Percentiles rank a stretch among this genome's conserved stretches.
These are phyloP conservation scores for Tricholoma furcatifolium DNA, from an alignment of 768 basidiomycete genomes.

Conservation along the genomic window DNA sequence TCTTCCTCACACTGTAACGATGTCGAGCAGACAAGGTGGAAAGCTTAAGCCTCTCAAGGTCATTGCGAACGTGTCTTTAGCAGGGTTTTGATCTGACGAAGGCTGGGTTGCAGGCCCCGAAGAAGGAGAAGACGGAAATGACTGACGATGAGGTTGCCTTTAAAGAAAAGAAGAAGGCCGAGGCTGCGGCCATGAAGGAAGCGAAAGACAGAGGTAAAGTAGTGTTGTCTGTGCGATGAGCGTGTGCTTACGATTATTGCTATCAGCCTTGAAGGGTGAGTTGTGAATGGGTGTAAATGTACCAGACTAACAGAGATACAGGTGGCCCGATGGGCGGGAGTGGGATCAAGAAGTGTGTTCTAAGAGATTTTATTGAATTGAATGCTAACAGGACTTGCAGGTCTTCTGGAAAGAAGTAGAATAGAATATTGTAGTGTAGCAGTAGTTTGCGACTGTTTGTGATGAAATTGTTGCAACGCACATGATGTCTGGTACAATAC, in stretches of 20 bases:
- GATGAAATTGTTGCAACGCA: constrained; percentile 21
- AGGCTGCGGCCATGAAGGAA: constrained; percentile 69
- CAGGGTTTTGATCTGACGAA: constrained; percentile 2
- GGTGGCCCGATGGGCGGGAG: constrained; percentile 67
- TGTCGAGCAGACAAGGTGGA: constrained; percentile 76
- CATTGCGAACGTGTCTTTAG: constrained; percentile 2
- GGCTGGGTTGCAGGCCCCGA: constrained; percentile 57
- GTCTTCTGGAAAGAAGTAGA: constrained; percentile 67
- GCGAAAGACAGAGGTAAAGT: constrained; percentile 56
- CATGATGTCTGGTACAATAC: constrained; percentile 14
- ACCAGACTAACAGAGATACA: constrained; percentile 25
- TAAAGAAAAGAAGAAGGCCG: constrained; percentile 76
- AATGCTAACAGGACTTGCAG: constrained; percentile 30
- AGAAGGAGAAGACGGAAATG: constrained; percentile 76
- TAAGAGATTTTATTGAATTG: background rate
- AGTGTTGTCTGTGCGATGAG: constrained; percentile 2
- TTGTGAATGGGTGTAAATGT: constrained; percentile 7
- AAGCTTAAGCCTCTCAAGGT: constrained; percentile 90
- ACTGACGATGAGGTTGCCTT: constrained; percentile 70
- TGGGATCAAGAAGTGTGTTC: constrained; percentile 87
- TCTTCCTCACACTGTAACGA: constrained; percentile 23
- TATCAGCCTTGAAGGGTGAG: constrained; percentile 56
- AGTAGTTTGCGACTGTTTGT: constrained; percentile 43
- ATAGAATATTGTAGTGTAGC: constrained; percentile 37
- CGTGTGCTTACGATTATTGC: background rate